These are phyloP conservation scores for Stromatinia cepivora DNA, from an alignment of 2,329 filamentous ascomycete genomes.

Conservation along the genomic window DNA sequence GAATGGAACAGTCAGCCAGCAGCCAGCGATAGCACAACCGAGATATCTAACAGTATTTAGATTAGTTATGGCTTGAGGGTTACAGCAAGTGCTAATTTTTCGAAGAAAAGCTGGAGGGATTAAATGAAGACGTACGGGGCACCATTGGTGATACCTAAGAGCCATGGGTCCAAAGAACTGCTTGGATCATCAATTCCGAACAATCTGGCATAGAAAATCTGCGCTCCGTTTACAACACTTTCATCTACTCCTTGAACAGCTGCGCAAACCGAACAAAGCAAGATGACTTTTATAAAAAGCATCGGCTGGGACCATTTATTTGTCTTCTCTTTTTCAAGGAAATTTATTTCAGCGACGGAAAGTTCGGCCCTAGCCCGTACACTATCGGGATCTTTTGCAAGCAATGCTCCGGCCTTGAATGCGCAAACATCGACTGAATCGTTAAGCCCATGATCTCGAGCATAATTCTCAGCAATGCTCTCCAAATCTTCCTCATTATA, in stretches of 20 bases:
- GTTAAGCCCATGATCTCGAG: constrained; percentile 54
- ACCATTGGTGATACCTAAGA: constrained; percentile 62
- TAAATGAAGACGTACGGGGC: constrained; percentile 44
- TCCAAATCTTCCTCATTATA: constrained; percentile 3
- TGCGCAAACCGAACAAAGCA: constrained; percentile 66
- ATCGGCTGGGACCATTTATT: constrained; percentile 69
- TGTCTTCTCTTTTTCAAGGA: constrained; percentile 60
- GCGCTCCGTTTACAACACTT: constrained; percentile 68
- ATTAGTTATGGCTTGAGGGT: not conserved
- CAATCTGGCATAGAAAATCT: constrained; percentile 61
- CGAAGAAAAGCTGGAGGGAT: not conserved
- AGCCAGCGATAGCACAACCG: constrained; percentile 67
- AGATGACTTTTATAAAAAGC: constrained; percentile 51
- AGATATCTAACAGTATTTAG: constrained; percentile 48
- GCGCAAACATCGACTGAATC: constrained; percentile 57
- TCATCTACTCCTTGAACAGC: constrained; percentile 72
- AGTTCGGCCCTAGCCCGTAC: constrained; percentile 49
- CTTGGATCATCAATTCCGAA: constrained; percentile 59
- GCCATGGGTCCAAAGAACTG: constrained; percentile 51
- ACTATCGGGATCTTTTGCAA: constrained; percentile 49
- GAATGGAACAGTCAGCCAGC: constrained; percentile 72
- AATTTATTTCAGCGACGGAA: constrained; percentile 56
- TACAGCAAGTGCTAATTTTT: not conserved
- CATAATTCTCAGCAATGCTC: constrained; percentile 50
- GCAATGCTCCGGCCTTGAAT: constrained; percentile 59